Base-by-base conservation (phyloP, 768 basidiomycete species). In the Stropharia rugosoannulata region DNA sequence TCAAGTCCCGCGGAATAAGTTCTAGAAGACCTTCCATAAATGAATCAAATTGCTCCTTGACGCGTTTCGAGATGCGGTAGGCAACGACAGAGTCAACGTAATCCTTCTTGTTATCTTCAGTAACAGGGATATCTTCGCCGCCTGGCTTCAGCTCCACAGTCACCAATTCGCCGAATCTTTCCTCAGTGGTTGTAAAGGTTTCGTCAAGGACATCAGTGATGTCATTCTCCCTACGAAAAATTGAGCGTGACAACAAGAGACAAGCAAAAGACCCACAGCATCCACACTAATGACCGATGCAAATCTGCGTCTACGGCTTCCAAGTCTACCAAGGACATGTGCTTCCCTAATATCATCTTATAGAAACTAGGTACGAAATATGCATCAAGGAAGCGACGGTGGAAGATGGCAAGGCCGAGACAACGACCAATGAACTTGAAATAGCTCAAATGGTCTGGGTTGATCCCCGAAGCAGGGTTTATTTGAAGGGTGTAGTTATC, bases 21-120 rank as follows among this genome's bases (percentile, higher is more conserved):
- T 95, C 94, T 61, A 86, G 79, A 54, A 95, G 84, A 7, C 94
- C 94, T 51, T 83, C 83, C 82, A 90, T 86, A 74, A 96, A 91
- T 2, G 93, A 85, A 50, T 85, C 80, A 62, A 92, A 91, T 71
- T 95, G 94, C 51, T 86, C 89, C 64, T 85, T 83, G 56, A 95
- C 86, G 46, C 94, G 85, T 58, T 80, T 83, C 56, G 84, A 84
- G 63, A 94, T 93, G 51, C 93, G 86, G 69, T 95, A 93, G 48
- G 85, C 81, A 27, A 95, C 91, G 42, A 95, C 80, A 8, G 77
- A 77, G 54, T 90, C 82, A 37, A 90, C 89, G 60, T 90, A 90
- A 56, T 89, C 87, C 64, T 83, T 82, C 70, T 90, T 89, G 73
- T 90, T 91, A 56, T 80, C 81, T 60, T 87, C 86, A 0, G 86